Conservation (phyloP, 768 basidiomycete species). For the Suillus placidus region DNA sequence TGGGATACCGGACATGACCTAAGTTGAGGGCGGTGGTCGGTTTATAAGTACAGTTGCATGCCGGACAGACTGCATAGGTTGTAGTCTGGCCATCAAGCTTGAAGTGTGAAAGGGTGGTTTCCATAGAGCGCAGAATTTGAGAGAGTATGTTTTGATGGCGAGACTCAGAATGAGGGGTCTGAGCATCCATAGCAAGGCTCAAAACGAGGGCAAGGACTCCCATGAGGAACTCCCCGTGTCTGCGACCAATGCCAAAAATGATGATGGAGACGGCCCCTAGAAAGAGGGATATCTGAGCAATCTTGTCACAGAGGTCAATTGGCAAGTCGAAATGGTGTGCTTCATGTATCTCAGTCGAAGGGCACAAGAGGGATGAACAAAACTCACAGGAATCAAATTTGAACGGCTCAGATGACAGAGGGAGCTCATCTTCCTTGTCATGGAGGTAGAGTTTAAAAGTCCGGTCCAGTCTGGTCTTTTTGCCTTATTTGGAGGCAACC, state of each 20-base stretch:
- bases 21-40: not conserved
- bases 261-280: too few relatives aligned
- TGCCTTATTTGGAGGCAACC: too few relatives aligned
- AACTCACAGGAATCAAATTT: not conserved
- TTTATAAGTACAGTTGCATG: conserved; percentile 17
- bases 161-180: not conserved
- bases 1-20: conserved; percentile 10
- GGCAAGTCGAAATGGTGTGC: conserved; percentile 12
- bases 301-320: conserved; percentile 13
- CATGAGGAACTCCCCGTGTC: conserved; percentile 22
- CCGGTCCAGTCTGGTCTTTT: too few relatives aligned
- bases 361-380: not conserved
- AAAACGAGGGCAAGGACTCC: conserved; percentile 20
- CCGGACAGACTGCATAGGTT: conserved; percentile 18
- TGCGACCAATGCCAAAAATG: conserved; percentile 16
- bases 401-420: not conserved
- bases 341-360: not conserved
- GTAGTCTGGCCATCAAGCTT: conserved; percentile 19
- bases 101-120: conserved; percentile 12
- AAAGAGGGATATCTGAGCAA: too few relatives aligned
- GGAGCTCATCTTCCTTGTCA: not conserved
- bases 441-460: too few relatives aligned
- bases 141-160: not conserved
- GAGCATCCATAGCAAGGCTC: not conserved
- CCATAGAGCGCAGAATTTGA: conserved; percentile 1